Evolutionary conservation across 345 rosid genomes (phyloP), one percentile per base, ranked within the genome.

Genomic region (Citrus cavaleriei): DNA sequence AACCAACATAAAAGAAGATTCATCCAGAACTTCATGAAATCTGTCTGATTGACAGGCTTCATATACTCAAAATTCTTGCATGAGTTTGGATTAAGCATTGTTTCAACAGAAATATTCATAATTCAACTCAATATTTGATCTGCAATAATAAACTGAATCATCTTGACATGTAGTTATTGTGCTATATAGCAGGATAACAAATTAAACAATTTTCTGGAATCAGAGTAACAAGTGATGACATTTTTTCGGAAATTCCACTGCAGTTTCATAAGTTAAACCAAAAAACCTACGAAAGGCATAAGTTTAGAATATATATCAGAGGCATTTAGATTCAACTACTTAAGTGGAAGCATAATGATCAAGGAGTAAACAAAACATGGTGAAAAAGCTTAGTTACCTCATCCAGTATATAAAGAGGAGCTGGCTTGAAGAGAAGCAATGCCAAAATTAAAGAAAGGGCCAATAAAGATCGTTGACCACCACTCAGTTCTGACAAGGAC

Each of bases 361-460:
- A 46, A 63, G 49, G 67, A 37, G 46, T 28, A 4, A 51, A 28
- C n/a, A 30, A 40, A 79, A 6, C 69, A 66, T 62, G 51, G 55
- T 25, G 68, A 74, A 64, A 38, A 16, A 75, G 0, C 59, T 0
- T 78, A 74, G 4, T 16, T 85, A 93, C 98, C 97, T 96, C 99
- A 64, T 96, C 99, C 35, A 96, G 87, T 69, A 96, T 96, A 78
- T 96, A 96, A 35, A 96, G 97, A 16, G 99, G 98, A 82, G 99
- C 99, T 22, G 99, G 98, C 84, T 94, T 96, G 87, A 96, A 96
- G 76, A 93, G 97, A 77, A 96, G 97, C 80, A 96, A 83, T 68
- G 99, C 99, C 84, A 96, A 86, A 81, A 95, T 95, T 62, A 95
- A 83, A 69, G 98, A 95, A 46, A 95, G 97, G 63, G 98, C 98